phyloP scores from a whole-genome alignment of 495 filamentous ascomycete species.

The Opeltia flavorubescens region DNA sequence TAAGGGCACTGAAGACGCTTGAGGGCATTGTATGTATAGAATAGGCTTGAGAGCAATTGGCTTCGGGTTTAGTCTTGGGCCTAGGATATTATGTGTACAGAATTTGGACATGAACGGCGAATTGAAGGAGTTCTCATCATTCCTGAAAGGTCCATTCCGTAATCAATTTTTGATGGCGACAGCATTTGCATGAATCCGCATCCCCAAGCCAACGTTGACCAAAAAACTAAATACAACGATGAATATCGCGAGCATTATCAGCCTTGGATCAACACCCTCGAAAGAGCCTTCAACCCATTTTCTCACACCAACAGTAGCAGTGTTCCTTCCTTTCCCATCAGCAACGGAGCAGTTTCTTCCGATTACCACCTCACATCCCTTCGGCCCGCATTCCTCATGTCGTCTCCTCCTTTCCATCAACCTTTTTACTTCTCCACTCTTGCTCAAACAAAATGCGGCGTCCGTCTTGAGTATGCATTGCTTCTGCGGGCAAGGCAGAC shows the following conservation, averaged over 20 bases:
- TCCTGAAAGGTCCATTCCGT: too few relatives aligned
- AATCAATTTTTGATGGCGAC: neutral
- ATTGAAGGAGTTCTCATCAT: too few relatives aligned
- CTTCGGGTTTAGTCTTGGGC: too few relatives aligned
- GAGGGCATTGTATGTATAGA: slow-evolving; percentile 48
- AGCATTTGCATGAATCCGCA: neutral
- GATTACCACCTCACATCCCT: slow-evolving; percentile 14
- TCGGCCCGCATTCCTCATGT: slow-evolving; percentile 10
- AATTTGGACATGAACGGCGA: neutral
- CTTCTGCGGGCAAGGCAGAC: slow-evolving; percentile 6
- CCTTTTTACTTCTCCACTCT: slow-evolving; percentile 4
- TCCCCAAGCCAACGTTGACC: neutral
- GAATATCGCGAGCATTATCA: slow-evolving; percentile 1
- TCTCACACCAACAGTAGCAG: neutral
- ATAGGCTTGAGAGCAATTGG: slow-evolving; percentile 2
- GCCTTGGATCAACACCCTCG: slow-evolving; percentile 1
- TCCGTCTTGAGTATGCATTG: slow-evolving; percentile 14
- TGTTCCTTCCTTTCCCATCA: neutral
- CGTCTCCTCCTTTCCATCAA: slow-evolving; percentile 12
- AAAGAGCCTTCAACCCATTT: neutral
- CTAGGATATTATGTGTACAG: too few relatives aligned
- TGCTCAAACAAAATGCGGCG: slow-evolving; percentile 9
- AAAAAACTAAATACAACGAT: slow-evolving; percentile 1
- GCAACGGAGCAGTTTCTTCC: slow-evolving; percentile 8
- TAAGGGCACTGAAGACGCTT: slow-evolving; percentile 55